Evolutionary conservation across 371 early-diverging fungal species (phyloP), one percentile per base, ranked within the genome.

Genomic region (Syncephalis plumigaleata): DNA sequence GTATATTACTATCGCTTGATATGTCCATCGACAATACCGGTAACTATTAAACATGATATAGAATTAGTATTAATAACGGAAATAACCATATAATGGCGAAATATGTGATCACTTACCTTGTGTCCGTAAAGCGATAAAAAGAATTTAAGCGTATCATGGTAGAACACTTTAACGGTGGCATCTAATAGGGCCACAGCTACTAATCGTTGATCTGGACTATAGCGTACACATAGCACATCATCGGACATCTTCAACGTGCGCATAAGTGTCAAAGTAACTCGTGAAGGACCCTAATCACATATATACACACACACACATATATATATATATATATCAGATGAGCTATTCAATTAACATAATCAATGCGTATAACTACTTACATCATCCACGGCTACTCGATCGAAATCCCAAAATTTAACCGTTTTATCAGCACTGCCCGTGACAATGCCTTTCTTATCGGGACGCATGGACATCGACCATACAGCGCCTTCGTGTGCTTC

Each of bases 361-460:
- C 36, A 15, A 22, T 36, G 47, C 47, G 37, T 18, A 36, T 38
- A 15, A 20, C n/a, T 18, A 3, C 31, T 23, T 21, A 21, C 45
- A 15, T 27, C 42, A 24, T 58, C 61, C 25, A 61, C 48, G 37
- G 65, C 66, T 15, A 65, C 52, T 59, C 72, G 62, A 40, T 72
- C 73, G 58, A 95, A 87, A 57, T 90, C 89, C 94, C 94, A 96
- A 57, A 95, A 92, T 66, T 91, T 94, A 59, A 93, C 91, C 42
- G 83, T 75, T 58, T 92, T 88, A 64, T 95, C 97, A 2, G 84
- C 90, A 52, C 84, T 75, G 22, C 96, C 97, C 0, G 94, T 86
- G 31, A 79, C 83, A 48, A 96, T 61, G 13, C 96, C 93, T 48
- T 77, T 73, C 44, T 77, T 73, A 51, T 93, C 94, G 2, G 89